These are phyloP conservation scores for Hypsizygus marmoreus DNA, from an alignment of 768 basidiomycete species.

Conservation along the genomic window DNA sequence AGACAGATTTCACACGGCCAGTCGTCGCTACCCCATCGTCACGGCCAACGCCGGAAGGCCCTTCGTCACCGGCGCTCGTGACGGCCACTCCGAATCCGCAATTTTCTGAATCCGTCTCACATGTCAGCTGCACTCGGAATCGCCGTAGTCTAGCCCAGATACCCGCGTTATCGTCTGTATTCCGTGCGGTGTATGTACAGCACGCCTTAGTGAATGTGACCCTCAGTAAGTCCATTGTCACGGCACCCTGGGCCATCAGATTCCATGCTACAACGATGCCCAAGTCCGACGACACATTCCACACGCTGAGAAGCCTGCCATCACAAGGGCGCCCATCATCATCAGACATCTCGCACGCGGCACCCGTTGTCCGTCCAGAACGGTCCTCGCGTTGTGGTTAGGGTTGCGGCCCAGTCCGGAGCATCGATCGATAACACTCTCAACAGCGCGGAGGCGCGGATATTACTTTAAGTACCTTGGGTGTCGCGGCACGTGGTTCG, in stretches of 20 bases:
- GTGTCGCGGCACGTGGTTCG: background rate
- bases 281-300: conserved; percentile 6
- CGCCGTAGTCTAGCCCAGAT: no score
- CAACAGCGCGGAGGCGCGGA: no score
- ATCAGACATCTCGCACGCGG: conserved; percentile 10
- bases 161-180: no score
- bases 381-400: conserved; percentile 9
- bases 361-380: background rate
- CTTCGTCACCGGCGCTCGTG: conserved; percentile 60
- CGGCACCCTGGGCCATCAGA: conserved; percentile 5
- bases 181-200: no score
- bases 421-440: no score
- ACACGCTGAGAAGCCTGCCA: conserved; percentile 5
- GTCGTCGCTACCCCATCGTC: conserved; percentile 58
- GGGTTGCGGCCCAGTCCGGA: no score
- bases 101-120: conserved; percentile 10
- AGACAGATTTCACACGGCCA: conserved; percentile 57
- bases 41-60: conserved; percentile 61
- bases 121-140: conserved; percentile 12
- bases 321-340: conserved; percentile 17
- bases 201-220: conserved; percentile 9
- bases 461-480: no score
- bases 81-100: conserved; percentile 48
- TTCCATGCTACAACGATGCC: conserved; percentile 5
- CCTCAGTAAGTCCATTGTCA: conserved; percentile 12